Evolutionary conservation across 257 asterid species (phyloP).

Genomic region (Schizonepeta tenuifolia): DNA sequence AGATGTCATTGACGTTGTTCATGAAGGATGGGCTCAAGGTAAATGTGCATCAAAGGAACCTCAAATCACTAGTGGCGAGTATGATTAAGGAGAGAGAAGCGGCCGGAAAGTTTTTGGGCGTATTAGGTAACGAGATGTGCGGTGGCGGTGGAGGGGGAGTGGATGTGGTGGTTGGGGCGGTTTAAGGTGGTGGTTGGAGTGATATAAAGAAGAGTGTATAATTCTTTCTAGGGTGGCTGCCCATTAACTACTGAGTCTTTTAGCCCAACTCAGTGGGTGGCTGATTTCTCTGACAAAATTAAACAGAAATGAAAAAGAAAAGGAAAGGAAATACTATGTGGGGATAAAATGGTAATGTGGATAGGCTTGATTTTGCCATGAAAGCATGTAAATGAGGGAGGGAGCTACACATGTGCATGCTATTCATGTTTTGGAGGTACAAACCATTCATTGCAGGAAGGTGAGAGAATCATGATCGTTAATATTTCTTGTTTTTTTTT

Average conservation of each 20-base stretch:
- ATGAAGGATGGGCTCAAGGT: slow-evolving; percentile 86
- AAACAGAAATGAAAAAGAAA: background rate
- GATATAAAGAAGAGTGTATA: slow-evolving; percentile 7
- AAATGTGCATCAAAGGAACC: slow-evolving; percentile 55
- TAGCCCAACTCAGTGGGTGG: slow-evolving; percentile 38
- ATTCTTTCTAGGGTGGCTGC: slow-evolving; percentile 41
- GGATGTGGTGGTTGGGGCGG: slow-evolving; percentile 50
- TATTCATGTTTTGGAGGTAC: slow-evolving; percentile 44
- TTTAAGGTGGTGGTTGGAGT: slow-evolving; percentile 50
- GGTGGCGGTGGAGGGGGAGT: slow-evolving; percentile 36
- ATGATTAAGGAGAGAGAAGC: slow-evolving; percentile 27
- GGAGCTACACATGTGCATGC: slow-evolving; percentile 29
- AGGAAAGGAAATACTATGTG: slow-evolving; percentile 19
- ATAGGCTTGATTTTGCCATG: slow-evolving; percentile 28
- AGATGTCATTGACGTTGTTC: slow-evolving; percentile 88
- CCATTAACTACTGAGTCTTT: slow-evolving; percentile 33
- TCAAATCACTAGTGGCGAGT: slow-evolving; percentile 39
- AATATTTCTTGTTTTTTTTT: slow-evolving; percentile 11
- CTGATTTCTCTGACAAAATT: slow-evolving; percentile 29
- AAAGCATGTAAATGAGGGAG: slow-evolving; percentile 21
- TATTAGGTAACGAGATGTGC: slow-evolving; percentile 21
- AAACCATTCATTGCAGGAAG: slow-evolving; percentile 38
- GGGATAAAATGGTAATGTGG: slow-evolving; percentile 31
- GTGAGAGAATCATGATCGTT: slow-evolving; percentile 28
- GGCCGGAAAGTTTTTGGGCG: background rate